These are phyloP conservation scores for Pyrenochaeta sp. DNA, from an alignment of 2,329 filamentous ascomycete genomes.

Conservation along the genomic window DNA sequence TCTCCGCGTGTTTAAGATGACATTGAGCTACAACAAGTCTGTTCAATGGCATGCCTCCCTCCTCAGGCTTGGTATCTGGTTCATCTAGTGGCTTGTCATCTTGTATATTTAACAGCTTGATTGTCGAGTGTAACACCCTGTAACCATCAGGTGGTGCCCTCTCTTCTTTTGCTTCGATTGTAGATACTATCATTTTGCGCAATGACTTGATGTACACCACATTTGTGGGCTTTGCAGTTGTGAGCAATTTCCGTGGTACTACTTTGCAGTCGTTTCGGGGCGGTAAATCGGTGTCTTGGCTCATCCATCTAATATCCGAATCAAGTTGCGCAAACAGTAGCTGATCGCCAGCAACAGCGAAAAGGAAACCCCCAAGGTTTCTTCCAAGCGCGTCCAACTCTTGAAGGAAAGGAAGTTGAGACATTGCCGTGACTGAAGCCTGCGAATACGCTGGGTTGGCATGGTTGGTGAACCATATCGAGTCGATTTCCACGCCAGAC, in stretches of 20 bases:
- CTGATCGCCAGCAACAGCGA: slow-evolving; percentile 58
- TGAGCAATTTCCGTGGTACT: slow-evolving; percentile 39
- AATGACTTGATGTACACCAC: slow-evolving; percentile 56
- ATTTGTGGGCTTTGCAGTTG: slow-evolving; percentile 37
- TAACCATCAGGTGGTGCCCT: slow-evolving; percentile 39
- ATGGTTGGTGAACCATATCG: slow-evolving; percentile 49
- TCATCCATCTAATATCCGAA: slow-evolving; percentile 35
- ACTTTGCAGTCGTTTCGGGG: slow-evolving; percentile 15
- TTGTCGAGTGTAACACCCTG: slow-evolving; percentile 48
- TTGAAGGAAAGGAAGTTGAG: slow-evolving; percentile 35
- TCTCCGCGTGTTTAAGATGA: slow-evolving; percentile 65
- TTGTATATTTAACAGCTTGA: slow-evolving; percentile 36
- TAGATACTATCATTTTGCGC: slow-evolving; percentile 60
- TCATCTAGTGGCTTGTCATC: slow-evolving; percentile 28
- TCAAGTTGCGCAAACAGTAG: slow-evolving; percentile 60
- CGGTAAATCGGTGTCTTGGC: background rate
- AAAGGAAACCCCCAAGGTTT: slow-evolving; percentile 54
- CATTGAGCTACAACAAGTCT: slow-evolving; percentile 60
- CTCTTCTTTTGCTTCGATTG: slow-evolving; percentile 45
- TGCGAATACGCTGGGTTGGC: slow-evolving; percentile 40
- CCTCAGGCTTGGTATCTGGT: slow-evolving; percentile 33
- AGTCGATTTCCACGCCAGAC: slow-evolving; percentile 35
- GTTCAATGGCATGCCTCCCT: slow-evolving; percentile 36
- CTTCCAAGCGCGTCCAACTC: slow-evolving; percentile 47
- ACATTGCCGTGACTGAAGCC: slow-evolving; percentile 39